phyloP scores from a whole-genome alignment of 352 stramenopile species.

The Phytophthora cryptogea region DNA sequence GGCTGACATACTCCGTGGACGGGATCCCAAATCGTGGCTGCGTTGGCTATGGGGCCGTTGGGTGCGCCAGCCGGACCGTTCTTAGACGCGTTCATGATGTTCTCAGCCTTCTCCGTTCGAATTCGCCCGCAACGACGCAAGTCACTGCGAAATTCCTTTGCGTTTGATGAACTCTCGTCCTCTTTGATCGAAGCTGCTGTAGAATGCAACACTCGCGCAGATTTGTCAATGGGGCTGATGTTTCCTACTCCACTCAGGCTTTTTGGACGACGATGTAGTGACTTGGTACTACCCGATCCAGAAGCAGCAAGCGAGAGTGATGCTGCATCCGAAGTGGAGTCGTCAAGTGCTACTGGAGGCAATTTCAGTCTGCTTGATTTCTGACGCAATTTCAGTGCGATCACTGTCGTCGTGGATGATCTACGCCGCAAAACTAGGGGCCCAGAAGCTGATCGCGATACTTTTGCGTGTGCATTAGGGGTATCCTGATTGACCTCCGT shows the following conservation, averaged over 20 bases:
- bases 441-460: constrained; percentile 13
- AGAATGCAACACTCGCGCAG: constrained; percentile 9
- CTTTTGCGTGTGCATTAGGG: constrained; percentile 5
- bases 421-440: constrained; percentile 9
- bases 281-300: constrained; percentile 7
- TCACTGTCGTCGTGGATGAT: constrained; percentile 9
- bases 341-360: constrained; percentile 12
- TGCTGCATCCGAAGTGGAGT: neutral
- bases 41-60: neutral
- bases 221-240: constrained; percentile 7
- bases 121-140: constrained; percentile 32
- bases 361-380: constrained; percentile 15
- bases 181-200: constrained; percentile 22
- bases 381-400: constrained; percentile 14
- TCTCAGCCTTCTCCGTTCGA: constrained; percentile 41
- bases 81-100: constrained; percentile 21
- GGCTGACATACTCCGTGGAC: constrained; percentile 77
- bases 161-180: neutral
- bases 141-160: constrained; percentile 22
- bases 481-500: constrained; percentile 10
- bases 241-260: neutral
- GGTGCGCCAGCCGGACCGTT: constrained; percentile 14
- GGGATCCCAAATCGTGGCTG: constrained; percentile 66
- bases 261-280: constrained; percentile 15
- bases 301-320: constrained; percentile 2